Percentiles rank a stretch among this genome's conserved stretches.
Conservation (phyloP, 2,329 filamentous ascomycete genomes). For the Dothistroma septosporum region DNA sequence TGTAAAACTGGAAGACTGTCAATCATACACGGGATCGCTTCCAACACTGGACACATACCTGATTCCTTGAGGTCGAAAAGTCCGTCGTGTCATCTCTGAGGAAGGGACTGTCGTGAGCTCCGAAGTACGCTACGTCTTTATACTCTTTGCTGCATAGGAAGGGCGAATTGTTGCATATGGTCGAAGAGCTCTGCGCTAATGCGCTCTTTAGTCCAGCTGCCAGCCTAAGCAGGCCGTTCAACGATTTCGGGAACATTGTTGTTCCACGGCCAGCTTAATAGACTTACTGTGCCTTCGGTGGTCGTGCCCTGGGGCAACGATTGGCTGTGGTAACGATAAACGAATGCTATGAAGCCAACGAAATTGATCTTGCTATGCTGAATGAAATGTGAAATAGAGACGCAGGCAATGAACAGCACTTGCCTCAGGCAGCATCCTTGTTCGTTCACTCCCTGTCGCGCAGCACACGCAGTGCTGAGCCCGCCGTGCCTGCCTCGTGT, state of each 20-base stretch:
- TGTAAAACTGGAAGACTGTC: constrained; percentile 40
- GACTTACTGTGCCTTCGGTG: background rate
- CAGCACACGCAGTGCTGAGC: background rate
- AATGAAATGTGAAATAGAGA: background rate
- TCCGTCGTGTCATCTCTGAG: constrained; percentile 17
- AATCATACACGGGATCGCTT: background rate
- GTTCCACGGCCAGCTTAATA: background rate
- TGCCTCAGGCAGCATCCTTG: background rate
- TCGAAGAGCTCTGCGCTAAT: constrained; percentile 12
- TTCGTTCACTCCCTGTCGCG: background rate
- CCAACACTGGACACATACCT: constrained; percentile 31
- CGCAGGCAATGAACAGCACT: background rate
- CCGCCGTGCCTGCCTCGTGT: background rate
- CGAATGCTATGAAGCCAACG: background rate
- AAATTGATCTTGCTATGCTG: background rate
- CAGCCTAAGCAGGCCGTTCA: constrained; percentile 5
- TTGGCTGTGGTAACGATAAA: background rate
- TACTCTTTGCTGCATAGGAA: constrained; percentile 56
- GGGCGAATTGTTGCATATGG: constrained; percentile 55
- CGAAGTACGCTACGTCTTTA: constrained; percentile 58
- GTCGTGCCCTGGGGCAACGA: constrained; percentile 1
- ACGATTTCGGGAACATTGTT: constrained; percentile 13
- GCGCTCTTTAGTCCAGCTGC: constrained; percentile 11
- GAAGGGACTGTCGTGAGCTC: constrained; percentile 64
- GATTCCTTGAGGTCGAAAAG: constrained; percentile 47